Evolutionary conservation across 306 rosid species (phyloP), one percentile per base, ranked within the genome.

Genomic region (Cucurbita moschata): DNA sequence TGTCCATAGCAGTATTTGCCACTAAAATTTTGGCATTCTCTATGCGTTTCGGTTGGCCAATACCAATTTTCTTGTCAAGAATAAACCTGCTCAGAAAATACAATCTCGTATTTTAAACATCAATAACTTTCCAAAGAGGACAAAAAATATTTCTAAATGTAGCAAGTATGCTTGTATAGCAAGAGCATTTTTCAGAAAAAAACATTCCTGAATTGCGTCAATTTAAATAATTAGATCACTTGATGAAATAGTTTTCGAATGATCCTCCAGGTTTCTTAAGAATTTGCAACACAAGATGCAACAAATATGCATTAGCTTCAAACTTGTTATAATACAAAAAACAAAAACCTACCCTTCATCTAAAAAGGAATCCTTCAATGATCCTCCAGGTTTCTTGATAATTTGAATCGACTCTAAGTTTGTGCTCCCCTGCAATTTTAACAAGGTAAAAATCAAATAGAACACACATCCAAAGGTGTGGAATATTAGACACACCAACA

Each of bases 41-140:
- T 67, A 94, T 89, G 77, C 91, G 91, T 69, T 91, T 94, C 38
- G 99, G 99, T 77, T 94, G 99, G 19, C 99, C 99, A 84, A 94
- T 85, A 68, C 99, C 99, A 58, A 94, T 94, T 88, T 94, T 94
- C 91, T 94, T 94, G 96, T 89, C 99, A 74, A 94, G 96, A 83
- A 91, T 95, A 73, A 95, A 95, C 60, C 99, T 95, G 84, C 77
- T 64, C 6, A 59, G 83, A 75, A 38, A 43, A 53, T 21, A 70
- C 46, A 6, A 79, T 72, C 5, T n/a, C 14, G 2, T 50, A 1
- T 50, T 49, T 50, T 10, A 50, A 50, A 50, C 54, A 50, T 5
- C 54, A 0, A 12, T 13, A 13, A 30, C 35, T 30, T 30, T 30
- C 35, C 35, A 30, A 30, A 30, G 35, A 30, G 35, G 35, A 30